Evolutionary conservation across 2,329 filamentous ascomycete species (phyloP), one percentile per base, ranked within the genome.

Genomic region (Beauveria sp.): DNA sequence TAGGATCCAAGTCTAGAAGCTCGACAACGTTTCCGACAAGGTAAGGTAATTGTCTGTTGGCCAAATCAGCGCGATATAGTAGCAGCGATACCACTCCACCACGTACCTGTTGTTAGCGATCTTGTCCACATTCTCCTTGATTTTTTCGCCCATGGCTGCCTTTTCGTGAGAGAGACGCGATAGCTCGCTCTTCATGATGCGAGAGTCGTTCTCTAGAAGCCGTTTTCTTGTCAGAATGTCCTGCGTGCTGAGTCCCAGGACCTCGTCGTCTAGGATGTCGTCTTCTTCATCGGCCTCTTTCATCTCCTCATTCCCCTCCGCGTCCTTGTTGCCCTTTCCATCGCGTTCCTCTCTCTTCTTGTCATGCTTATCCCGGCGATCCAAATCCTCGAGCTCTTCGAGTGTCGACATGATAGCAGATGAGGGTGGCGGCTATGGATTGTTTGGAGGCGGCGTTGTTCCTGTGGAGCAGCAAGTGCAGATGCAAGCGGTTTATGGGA

Each of bases 91-190:
- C 34, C 22, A 10, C 9, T 14, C 14, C 3, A 38, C 20, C 51
- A 68, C 82, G 67, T 80, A 96, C 93, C 92, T 86, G 81, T 99
- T 99, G 78, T 99, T 98, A 68, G 96, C 93, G 71, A 99, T 99
- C 85, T 99, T 99, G 69, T 99, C 96, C 71, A 91, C 79, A 72
- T 99, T 99, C 74, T 99, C 95, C 83, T 97, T 98, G 77, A 99
- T 98, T 82, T 97, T 97, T 77, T 98, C 93, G 62, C 87, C 87
- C 95, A 99, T 99, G 54, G 91, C 88, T 55, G 89, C 86, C 79
- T 96, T 96, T 79, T 99, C 95, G 71, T 99, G 95, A 70, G 89
- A 89, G 78, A 99, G 82, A 69, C 95, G 88, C 73, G 96, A 93
- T 70, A 86, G 92, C 77, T 99, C 95, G 81, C 92, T 96, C 82